phyloP scores from a whole-genome alignment of 2,329 filamentous ascomycete species.

The Hymenoscyphus infarciens region DNA sequence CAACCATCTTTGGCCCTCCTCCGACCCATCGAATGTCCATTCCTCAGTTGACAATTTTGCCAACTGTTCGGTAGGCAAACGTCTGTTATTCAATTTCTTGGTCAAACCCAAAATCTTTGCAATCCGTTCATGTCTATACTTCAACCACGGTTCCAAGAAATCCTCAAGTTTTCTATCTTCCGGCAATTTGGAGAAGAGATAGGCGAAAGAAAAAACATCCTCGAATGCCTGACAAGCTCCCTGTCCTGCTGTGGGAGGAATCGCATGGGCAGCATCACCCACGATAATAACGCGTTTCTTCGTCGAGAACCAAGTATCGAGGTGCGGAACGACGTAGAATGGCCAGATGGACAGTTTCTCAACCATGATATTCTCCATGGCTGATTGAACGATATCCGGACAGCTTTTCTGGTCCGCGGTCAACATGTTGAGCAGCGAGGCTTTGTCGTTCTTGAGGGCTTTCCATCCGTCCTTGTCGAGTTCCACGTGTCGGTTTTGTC shows the following conservation, averaged over 20 bases:
- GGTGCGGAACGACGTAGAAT: conserved; percentile 40
- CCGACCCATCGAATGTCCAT: no score
- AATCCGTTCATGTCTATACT: conserved; percentile 44
- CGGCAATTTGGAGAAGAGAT: conserved; percentile 34
- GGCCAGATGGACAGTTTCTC: conserved; percentile 41
- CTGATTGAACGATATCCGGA: conserved; percentile 37
- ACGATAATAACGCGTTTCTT: conserved; percentile 40
- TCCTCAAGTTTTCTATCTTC: conserved; percentile 24
- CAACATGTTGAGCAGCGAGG: conserved; percentile 35
- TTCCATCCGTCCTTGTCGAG: conserved; percentile 42
- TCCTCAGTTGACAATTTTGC: neutral
- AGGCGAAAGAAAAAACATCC: conserved; percentile 44
- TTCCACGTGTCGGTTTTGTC: conserved; percentile 39
- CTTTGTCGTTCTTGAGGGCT: conserved; percentile 38
- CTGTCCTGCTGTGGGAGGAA: conserved; percentile 45
- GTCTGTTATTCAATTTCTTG: conserved; percentile 40
- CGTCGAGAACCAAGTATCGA: conserved; percentile 39
- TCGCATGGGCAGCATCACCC: conserved; percentile 46
- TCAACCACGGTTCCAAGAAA: conserved; percentile 43
- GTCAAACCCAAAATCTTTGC: conserved; percentile 47
- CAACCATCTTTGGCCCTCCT: no score
- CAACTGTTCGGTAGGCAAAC: neutral
- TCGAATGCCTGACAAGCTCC: conserved; percentile 46
- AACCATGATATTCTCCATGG: conserved; percentile 33
- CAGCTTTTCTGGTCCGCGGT: conserved; percentile 34